Base-by-base conservation (phyloP, 2,329 filamentous ascomycete species). In the Rhexocercosporidium sp. region DNA sequence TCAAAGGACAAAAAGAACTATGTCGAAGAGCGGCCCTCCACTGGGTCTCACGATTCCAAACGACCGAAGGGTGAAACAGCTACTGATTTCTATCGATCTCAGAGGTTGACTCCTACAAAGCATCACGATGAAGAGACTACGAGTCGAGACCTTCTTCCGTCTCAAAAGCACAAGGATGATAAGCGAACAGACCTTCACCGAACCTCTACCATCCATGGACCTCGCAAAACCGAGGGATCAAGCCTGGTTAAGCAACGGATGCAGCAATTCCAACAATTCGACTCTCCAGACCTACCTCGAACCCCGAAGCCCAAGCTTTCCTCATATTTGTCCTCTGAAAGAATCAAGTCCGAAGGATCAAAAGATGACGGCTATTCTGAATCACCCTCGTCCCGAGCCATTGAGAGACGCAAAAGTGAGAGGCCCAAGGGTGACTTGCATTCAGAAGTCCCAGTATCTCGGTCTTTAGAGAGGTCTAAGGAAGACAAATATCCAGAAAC, bases 181-280 rank as follows among this genome's bases (percentile, higher is more conserved):
- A 61, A 54, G 20, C 65, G 59, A 22, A 54, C 70, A 22, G 71
- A 72, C 59, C 64, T 73, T 56, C 73, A 74, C 46, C 67, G 70
- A 44, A 71, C 69, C 8, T 37, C 62, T 25, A 68, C 72, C 7
- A 70, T 73, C 57, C 71, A 74, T 49, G 59, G 62, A 46, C 6
- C 41, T 2, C 64, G 57, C 16, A 70, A 62, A n/a, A 37, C 61
- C 11, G 53, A 54, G 14, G 69, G 57, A 46, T 64, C 67, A 6
- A 67, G 66, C 39, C 57, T 72, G 22, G 70, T 74, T 14, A 74
- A 73, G 66, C 70, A 75, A 65, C 68, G 70, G 22, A 54, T 74
- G n/a, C 69, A 72, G 46, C 70, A 68, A 44, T 63, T 68, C 53
- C 69, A 72, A 41, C 70, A 69, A 54, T 47, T 62, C 46, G 60